phyloP scores from a whole-genome alignment of 148 eudicot species.

The Rheum nobile region DNA sequence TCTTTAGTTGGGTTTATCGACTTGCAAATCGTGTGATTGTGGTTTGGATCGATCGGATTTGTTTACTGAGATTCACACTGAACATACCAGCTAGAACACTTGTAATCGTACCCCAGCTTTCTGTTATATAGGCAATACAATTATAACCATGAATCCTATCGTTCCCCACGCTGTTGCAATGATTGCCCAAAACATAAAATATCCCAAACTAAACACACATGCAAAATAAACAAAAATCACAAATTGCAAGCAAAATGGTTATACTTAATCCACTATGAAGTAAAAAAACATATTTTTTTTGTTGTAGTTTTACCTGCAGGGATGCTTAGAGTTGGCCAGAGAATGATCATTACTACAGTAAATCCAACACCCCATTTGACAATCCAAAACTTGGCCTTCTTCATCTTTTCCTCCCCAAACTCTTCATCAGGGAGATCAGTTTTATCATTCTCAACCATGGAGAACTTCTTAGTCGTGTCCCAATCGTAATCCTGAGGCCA shows the following conservation, averaged over 20 bases:
- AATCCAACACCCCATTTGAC: constrained; percentile 94
- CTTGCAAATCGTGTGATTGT: too few relatives aligned
- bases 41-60: too few relatives aligned
- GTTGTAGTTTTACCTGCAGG: constrained; percentile 48
- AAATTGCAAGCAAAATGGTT: too few relatives aligned
- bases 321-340: constrained; percentile 86
- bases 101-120: constrained; percentile 78
- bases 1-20: too few relatives aligned
- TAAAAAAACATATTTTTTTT: background rate
- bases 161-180: constrained; percentile 94
- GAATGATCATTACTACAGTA: constrained; percentile 48
- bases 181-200: constrained; percentile 81
- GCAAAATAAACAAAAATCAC: background rate
- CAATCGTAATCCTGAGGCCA: constrained; percentile 87
- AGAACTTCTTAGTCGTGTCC: constrained; percentile 69
- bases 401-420: constrained; percentile 62
- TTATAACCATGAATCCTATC: constrained; percentile 65
- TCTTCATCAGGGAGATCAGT: constrained; percentile 55
- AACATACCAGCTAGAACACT: constrained; percentile 61
- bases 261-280: too few relatives aligned
- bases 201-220: constrained; percentile 61
- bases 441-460: constrained; percentile 74
- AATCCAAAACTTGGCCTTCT: constrained; percentile 69
- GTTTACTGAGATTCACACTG: too few relatives aligned
- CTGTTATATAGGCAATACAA: constrained; percentile 64